These are phyloP conservation scores for Cytospora piceae DNA, from an alignment of 2,329 filamentous ascomycete genomes.

Conservation along the genomic window DNA sequence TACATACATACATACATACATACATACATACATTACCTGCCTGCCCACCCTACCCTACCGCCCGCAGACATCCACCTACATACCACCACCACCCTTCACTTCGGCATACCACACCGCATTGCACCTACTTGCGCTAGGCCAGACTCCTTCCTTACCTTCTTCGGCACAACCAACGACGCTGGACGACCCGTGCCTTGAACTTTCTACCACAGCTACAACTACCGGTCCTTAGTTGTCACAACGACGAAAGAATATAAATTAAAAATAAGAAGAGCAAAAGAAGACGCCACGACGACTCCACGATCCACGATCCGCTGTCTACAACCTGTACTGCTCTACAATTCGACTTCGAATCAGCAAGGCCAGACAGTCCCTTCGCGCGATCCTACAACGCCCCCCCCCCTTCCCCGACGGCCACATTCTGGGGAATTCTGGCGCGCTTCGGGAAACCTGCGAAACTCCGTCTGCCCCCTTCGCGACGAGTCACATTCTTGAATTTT, in stretches of 20 bases:
- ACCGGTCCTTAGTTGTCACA: constrained; percentile 22
- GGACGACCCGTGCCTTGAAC: constrained; percentile 26
- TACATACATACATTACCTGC: constrained; percentile 19
- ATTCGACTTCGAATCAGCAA: neutral
- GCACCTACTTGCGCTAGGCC: constrained; percentile 21
- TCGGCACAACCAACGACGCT: constrained; percentile 26
- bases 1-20: constrained; percentile 19
- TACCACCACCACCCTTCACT: constrained; percentile 21
- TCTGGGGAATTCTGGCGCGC: neutral
- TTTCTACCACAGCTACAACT: constrained; percentile 19
- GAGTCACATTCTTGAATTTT: constrained; percentile 2
- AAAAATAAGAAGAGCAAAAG: constrained; percentile 4
- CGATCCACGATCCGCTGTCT: constrained; percentile 18
- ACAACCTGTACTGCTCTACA: neutral
- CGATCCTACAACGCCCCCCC: neutral
- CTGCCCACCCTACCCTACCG: constrained; percentile 14
- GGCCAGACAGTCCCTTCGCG: constrained; percentile 7
- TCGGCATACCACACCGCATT: constrained; percentile 19
- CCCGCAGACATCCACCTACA: neutral
- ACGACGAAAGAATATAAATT: neutral
- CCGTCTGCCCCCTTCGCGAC: constrained; percentile 7
- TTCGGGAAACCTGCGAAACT: neutral
- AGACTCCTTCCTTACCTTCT: constrained; percentile 16
- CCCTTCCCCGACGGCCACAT: neutral
- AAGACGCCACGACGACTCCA: constrained; percentile 8